Base-by-base conservation (phyloP, 2,329 filamentous ascomycete species). In the Alternaria brassicicola region DNA sequence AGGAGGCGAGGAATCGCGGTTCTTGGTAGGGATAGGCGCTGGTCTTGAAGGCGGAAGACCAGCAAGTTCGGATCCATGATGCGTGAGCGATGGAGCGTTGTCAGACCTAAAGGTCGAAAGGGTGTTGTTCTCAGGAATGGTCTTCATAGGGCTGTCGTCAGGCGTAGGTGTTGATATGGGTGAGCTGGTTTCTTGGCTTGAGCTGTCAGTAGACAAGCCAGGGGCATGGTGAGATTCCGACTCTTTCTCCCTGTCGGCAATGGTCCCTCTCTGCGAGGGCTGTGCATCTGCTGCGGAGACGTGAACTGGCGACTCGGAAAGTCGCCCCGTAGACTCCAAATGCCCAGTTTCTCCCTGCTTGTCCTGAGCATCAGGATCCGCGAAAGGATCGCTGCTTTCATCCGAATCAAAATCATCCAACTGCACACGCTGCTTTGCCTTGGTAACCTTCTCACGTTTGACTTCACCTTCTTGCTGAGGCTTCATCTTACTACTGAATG, bases 341-440 rank as follows among this genome's bases (percentile, higher is more conserved):
- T 56, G 41, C 19, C 65, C 57, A 15, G 65, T 52, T 52, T 63
- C 64, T 21, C 59, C 28, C 12, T 68, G 38, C 49, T 73, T 66
- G 33, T 75, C 66, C 41, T 77, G 67, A 47, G 78, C 70, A 48
- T 73, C 75, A 54, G 78, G 70, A 46, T 79, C 69, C 48, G 73
- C 67, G 43, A 81, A 79, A 3, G 81, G 80, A 62, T 84, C 78
- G 17, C 78, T 78, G 45, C 80, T 78, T 41, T 79, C 82, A 46
- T 80, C 85, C 51, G 84, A 84, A 61, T 90, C 89, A 43, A 90
- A 89, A 63, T 90, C 89, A 68, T 92, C 90, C 12, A 92, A 81
- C 53, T 88, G 87, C 61, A 88, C 82, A 23, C 88, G 85, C 15
- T 85, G 79, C 62, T 86, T 88, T 1, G 87, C 84, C 64, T 84